Percentiles rank a stretch among this genome's conserved stretches.
Conservation (phyloP, 345 rosid genomes). For the Atalantia buxifolia region DNA sequence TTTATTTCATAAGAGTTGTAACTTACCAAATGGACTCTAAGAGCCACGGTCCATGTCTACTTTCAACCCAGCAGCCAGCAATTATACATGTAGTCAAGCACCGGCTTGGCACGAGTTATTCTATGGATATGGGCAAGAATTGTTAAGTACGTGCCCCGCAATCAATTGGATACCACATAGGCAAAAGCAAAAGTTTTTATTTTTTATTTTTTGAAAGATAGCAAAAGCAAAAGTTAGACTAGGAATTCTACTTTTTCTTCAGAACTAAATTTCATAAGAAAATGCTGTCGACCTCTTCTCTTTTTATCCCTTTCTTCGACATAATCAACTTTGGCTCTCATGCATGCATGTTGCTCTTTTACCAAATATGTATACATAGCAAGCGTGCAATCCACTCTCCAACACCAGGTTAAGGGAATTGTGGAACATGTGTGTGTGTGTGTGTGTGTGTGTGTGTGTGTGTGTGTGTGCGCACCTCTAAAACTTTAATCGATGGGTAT, state of each 20-base stretch:
- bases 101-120: neutral
- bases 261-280: neutral
- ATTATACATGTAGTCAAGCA: neutral
- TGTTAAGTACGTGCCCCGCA: neutral
- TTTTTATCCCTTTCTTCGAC: neutral
- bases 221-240: no score
- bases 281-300: neutral
- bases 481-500: neutral
- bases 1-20: no score
- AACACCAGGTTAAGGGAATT: neutral
- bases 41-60: neutral
- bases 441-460: no score
- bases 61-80: neutral
- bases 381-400: neutral
- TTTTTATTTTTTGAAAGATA: no score
- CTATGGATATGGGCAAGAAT: constrained; percentile 8
- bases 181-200: neutral
- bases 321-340: neutral
- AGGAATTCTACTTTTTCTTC: neutral
- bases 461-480: no score
- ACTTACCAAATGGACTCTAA: no score
- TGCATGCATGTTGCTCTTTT: neutral
- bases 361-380: neutral
- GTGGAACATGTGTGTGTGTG: neutral
- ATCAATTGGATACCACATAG: neutral